phyloP scores from a whole-genome alignment of 2,329 filamentous ascomycete genomes.

The Arthrinium phaeospermum region DNA sequence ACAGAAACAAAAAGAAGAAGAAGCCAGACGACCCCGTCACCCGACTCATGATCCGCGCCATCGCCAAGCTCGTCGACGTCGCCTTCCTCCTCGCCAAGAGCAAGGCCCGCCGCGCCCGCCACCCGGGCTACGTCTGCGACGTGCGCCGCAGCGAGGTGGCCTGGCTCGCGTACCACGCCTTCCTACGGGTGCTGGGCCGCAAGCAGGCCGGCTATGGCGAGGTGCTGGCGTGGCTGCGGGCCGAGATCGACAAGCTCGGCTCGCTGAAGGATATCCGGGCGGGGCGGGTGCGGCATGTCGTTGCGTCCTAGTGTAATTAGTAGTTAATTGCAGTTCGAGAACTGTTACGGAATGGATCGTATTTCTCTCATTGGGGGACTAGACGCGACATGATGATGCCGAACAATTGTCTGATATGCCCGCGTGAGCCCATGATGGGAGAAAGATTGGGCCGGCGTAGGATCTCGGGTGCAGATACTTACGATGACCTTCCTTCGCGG shows the following conservation, averaged over 20 bases:
- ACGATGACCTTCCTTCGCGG: no score
- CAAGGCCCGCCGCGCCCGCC: slow-evolving; percentile 49
- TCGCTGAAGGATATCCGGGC: slow-evolving; percentile 39
- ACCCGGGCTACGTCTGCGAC: slow-evolving; percentile 61
- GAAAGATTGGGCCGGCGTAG: no score
- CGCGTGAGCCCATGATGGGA: no score
- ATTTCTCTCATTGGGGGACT: no score
- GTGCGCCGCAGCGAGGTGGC: slow-evolving; percentile 64
- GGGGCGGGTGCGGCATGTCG: slow-evolving; percentile 32
- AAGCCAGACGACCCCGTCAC: neutral
- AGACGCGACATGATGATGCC: no score
- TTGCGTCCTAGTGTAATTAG: neutral
- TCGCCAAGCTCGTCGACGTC: slow-evolving; percentile 69
- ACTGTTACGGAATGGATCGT: no score
- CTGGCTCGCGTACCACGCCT: slow-evolving; percentile 74
- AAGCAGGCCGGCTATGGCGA: slow-evolving; percentile 73
- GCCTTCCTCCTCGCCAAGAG: slow-evolving; percentile 69
- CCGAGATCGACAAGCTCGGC: slow-evolving; percentile 48
- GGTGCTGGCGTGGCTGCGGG: slow-evolving; percentile 72
- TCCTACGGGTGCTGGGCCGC: slow-evolving; percentile 67
- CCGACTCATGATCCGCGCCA: slow-evolving; percentile 69
- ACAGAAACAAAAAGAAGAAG: neutral
- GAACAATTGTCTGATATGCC: no score
- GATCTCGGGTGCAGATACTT: no score
- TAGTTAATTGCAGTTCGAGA: no score